phyloP scores from a whole-genome alignment of 2,329 filamentous ascomycete species.

The Alternaria dauci region DNA sequence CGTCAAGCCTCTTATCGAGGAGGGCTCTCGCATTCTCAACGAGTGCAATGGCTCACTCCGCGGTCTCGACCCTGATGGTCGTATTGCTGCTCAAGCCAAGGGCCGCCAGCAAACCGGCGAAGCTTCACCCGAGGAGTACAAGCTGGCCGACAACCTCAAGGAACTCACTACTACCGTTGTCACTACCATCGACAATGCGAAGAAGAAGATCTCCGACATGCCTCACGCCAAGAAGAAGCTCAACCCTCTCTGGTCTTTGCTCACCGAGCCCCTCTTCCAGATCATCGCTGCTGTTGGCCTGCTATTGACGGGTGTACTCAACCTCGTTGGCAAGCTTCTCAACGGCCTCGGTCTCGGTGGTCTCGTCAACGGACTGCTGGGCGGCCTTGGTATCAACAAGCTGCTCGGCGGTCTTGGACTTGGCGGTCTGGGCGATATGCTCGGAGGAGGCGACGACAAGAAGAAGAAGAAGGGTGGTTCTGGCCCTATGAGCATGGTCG shows the following conservation, averaged over 20 bases:
- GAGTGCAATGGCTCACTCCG: conserved; percentile 89
- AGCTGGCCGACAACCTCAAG: conserved; percentile 84
- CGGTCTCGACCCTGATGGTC: conserved; percentile 86
- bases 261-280: conserved; percentile 88
- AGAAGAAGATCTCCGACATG: conserved; percentile 89
- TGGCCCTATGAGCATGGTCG: conserved; percentile 56
- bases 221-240: conserved; percentile 94
- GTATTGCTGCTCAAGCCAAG: conserved; percentile 85
- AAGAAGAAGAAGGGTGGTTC: conserved; percentile 54
- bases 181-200: conserved; percentile 84
- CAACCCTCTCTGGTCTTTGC: conserved; percentile 85
- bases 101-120: conserved; percentile 77
- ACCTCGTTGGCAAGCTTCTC: conserved; percentile 81
- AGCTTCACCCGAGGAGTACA: conserved; percentile 82
- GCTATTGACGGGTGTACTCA: conserved; percentile 81
- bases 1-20: conserved; percentile 87
- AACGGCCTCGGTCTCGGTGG: conserved; percentile 84
- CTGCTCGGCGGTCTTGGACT: conserved; percentile 77
- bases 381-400: conserved; percentile 78
- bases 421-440: conserved; percentile 58
- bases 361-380: conserved; percentile 79
- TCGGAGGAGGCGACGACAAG: conserved; percentile 65
- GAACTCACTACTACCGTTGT: conserved; percentile 83
- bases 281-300: conserved; percentile 90
- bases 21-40: conserved; percentile 80